Base-by-base conservation (phyloP, 768 basidiomycete species). In the Phlebiopsis gigantea region DNA sequence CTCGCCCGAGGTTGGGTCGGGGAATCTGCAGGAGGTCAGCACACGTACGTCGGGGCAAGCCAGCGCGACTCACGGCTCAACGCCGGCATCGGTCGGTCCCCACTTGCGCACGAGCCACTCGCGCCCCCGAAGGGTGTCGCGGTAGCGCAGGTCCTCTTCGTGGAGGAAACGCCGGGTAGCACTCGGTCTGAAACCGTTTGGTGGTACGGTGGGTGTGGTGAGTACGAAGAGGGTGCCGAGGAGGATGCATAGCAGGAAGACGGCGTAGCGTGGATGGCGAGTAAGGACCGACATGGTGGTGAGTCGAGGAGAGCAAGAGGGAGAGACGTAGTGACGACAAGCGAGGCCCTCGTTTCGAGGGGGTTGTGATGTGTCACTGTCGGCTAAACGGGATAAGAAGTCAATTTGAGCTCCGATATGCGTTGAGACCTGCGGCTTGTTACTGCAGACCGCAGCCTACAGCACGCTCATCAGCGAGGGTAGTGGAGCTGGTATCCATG, bases 231-330 rank as follows among this genome's bases (percentile, higher is more conserved):
- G 66, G 19, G 81, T 75, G 45, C 71, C 67, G 48, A 73, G 58
- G 44, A 81, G 72, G 41, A 74, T 68, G 56, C 75, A 46, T 31
- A 74, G 66, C 48, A 80, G 68, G 62, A 75, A 66, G 57, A 81
- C 57, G 56, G 73, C 66, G 68, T 82, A 83, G 61, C 80, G 77
- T 26, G 82, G 82, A 65, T 83, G 80, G 56, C 79, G 74, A 56
- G 52, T 43, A 47, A 59, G 34, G 61, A 56, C 60, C 25, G 61
- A 61, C 45, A 52, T 50, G 30, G 55, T 50, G 30, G 55, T 31
- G 15, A 12, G 55, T 46, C 9, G 55, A 12, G 26, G 2, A 39
- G 34, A 9, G 34, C 3, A 17, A 39, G 17, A n/a, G n/a, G n/a
- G n/a, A n/a, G n/a, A n/a, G n/a, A n/a, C n/a, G n/a, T n/a, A n/a